Base-by-base conservation (phyloP, 2,329 filamentous ascomycete genomes). In the Sporothrix mexicana region DNA sequence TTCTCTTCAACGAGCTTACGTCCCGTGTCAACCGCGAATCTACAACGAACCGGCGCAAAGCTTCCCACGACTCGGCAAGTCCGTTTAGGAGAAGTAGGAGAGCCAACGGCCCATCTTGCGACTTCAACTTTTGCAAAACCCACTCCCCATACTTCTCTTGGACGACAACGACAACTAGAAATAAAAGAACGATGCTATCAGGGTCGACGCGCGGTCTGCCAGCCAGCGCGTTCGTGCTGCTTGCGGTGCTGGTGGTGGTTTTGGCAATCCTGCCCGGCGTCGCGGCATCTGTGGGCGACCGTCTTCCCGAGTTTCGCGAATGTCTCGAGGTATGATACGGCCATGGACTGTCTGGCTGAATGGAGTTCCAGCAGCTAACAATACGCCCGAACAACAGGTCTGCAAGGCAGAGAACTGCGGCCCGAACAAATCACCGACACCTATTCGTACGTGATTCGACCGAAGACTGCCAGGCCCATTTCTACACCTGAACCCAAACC, bases 401-500 rank as follows among this genome's bases (percentile, higher is more conserved):
- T 98, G 95, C 85, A 85, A 88, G 79, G 82, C 86, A 61, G 90
- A 95, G 80, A 97, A 97, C 80, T 98, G 95, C 82, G 87, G 88
- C 74, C 83, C 86, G 55, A 87, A 88, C 74, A 86, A 88, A 75
- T 77, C 82, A 15, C 83, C 84, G 20, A 89, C 90, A 0, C 85
- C 85, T 12, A 91, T 97, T 76, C 91, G 94, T 97, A 88, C 80
- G 91, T 79, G 15, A 59, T 8, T 8, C 53, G 7, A 49, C 13
- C 53, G 7, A 49, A 10, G 8, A 43, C 51, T 12, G 20, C 20
- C 30, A 7, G 51, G 6, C 9, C 51, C 8, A 55, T n/a, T n/a
- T n/a, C n/a, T n/a, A n/a, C n/a, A 4, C 25, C 69, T 15, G 13
- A 62, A 17, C 20, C 17, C 6, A 25, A 47, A 12, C 2, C n/a